Percentiles rank a stretch among this genome's conserved stretches.
These are phyloP conservation scores for Macadamia integrifolia DNA, from an alignment of 164 flowering plant genomes.

Conservation along the genomic window DNA sequence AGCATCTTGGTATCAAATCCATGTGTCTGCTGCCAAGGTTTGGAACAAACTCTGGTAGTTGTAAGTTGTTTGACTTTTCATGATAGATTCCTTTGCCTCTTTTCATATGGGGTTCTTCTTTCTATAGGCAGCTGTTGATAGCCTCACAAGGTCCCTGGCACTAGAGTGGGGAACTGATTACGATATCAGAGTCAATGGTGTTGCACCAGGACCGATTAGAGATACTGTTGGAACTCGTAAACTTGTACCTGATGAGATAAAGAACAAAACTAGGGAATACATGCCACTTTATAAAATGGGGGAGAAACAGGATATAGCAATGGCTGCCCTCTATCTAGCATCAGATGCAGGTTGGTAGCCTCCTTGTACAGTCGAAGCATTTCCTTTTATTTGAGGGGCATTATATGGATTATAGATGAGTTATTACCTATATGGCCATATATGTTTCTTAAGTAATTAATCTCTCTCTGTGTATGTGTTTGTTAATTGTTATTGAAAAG, in stretches of 20 bases:
- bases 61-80: not conserved
- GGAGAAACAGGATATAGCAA: conserved; percentile 70
- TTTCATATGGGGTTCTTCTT: not conserved
- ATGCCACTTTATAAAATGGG: conserved; percentile 48
- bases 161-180: conserved; percentile 69
- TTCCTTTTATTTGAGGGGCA: not conserved
- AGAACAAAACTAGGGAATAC: conserved; percentile 24
- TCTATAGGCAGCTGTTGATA: conserved; percentile 60
- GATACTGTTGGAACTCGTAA: conserved; percentile 58
- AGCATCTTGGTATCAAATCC: conserved; percentile 94
- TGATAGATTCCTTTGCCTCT: not conserved
- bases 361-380: not conserved
- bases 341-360: conserved; percentile 52
- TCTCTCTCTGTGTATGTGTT: too few relatives aligned
- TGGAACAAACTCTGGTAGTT: conserved; percentile 6
- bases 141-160: conserved; percentile 51
- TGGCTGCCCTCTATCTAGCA: conserved; percentile 56
- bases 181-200: conserved; percentile 65
- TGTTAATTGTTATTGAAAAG: too few relatives aligned
- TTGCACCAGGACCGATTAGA: conserved; percentile 67
- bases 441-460: too few relatives aligned
- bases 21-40: conserved; percentile 94
- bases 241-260: conserved; percentile 48
- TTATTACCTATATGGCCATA: too few relatives aligned
- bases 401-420: not conserved